Percentiles rank a stretch among this genome's conserved stretches.
These are phyloP conservation scores for Ophiostoma ips DNA, from an alignment of 2,329 filamentous ascomycete species.

Conservation along the genomic window DNA sequence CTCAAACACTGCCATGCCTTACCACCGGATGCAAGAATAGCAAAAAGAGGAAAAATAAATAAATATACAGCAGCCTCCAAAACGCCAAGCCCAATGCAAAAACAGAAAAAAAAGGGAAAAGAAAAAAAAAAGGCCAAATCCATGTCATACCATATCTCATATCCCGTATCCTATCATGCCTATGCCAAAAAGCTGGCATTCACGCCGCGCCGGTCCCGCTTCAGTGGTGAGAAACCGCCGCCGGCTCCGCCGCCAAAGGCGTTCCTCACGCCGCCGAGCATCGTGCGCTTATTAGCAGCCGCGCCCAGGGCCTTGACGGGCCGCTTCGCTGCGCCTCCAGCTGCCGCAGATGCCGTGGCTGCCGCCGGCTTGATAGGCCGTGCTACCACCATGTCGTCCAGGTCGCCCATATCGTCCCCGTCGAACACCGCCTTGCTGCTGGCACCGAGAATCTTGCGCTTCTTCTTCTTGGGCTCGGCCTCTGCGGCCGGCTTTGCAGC, in stretches of 20 bases:
- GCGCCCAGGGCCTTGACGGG: constrained; percentile 13
- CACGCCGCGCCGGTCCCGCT: constrained; percentile 51
- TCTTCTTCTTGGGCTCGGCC: constrained; percentile 46
- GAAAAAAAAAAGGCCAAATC: not conserved
- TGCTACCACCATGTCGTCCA: not conserved
- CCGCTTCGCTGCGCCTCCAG: constrained; percentile 13
- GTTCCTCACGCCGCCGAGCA: constrained; percentile 24
- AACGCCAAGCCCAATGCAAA: too few species aligned
- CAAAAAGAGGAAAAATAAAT: too few species aligned
- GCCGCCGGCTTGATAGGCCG: not conserved
- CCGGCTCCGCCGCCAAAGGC: constrained; percentile 27
- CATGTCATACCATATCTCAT: not conserved
- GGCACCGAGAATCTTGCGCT: constrained; percentile 54
- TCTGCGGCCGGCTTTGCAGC: constrained; percentile 13
- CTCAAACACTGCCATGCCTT: not conserved
- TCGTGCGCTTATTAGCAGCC: constrained; percentile 18
- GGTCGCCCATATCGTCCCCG: constrained; percentile 37
- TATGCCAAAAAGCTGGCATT: constrained; percentile 44
- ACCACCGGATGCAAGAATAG: too few species aligned
- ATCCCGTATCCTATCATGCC: not conserved
- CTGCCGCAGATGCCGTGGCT: constrained; percentile 1
- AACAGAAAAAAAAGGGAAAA: not conserved
- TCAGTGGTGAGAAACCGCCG: constrained; percentile 53
- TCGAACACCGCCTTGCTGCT: constrained; percentile 56
- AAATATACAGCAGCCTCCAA: too few species aligned